A percentile compares a stretch with the other conserved stretches of the same genome.
Conservation (phyloP, 1,139 yeast genomes). For the Scheffersomyces parashehatae region DNA sequence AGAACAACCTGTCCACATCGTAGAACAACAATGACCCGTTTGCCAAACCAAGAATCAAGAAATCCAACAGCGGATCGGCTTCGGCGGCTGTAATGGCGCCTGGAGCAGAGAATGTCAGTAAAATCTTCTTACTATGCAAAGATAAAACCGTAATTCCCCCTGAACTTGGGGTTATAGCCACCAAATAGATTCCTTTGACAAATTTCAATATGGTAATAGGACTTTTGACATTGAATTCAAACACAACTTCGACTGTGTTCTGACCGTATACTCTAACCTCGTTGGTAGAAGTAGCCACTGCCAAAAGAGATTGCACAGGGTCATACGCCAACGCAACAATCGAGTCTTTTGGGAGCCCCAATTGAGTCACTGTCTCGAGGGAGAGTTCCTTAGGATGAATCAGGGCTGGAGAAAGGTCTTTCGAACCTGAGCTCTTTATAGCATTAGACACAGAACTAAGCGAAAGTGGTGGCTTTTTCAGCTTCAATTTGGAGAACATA, state of each 20-base stretch:
- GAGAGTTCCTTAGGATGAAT: slow-evolving; percentile 38
- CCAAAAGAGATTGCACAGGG: slow-evolving; percentile 84
- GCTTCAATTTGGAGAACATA: slow-evolving; percentile 50
- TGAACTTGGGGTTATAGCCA: slow-evolving; percentile 58
- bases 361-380: slow-evolving; percentile 35
- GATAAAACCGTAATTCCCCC: slow-evolving; percentile 66
- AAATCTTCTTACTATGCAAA: slow-evolving; percentile 58
- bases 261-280: slow-evolving; percentile 83
- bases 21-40: slow-evolving; percentile 76
- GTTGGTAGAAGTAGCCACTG: slow-evolving; percentile 71
- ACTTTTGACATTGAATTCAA: slow-evolving; percentile 51
- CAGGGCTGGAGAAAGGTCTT: slow-evolving; percentile 41
- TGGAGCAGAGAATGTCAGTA: slow-evolving; percentile 58
- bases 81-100: slow-evolving; percentile 68
- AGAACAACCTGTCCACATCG: slow-evolving; percentile 76
- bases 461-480: slow-evolving; percentile 48
- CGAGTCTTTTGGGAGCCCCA: slow-evolving; percentile 40
- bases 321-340: slow-evolving; percentile 75
- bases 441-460: slow-evolving; percentile 55
- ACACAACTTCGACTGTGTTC: slow-evolving; percentile 73
- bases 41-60: slow-evolving; percentile 76
- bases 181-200: slow-evolving; percentile 78
- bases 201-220: slow-evolving; percentile 61
- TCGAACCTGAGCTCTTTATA: slow-evolving; percentile 46
- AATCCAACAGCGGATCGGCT: slow-evolving; percentile 85